These are phyloP conservation scores for Venturia aucupariae DNA, from an alignment of 2,329 filamentous ascomycete genomes.

Conservation along the genomic window DNA sequence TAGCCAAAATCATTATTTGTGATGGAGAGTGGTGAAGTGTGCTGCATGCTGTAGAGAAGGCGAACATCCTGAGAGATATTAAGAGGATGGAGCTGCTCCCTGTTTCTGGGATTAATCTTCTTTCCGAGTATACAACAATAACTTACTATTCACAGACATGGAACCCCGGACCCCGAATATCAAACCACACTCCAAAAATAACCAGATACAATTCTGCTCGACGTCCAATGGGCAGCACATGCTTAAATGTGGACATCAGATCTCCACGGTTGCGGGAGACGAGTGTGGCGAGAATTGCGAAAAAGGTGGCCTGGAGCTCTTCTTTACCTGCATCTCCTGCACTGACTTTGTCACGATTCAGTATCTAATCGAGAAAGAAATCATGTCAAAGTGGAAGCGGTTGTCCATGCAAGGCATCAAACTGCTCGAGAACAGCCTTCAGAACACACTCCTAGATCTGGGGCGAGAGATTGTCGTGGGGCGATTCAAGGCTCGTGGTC, in stretches of 20 bases:
- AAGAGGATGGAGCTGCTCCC: not conserved
- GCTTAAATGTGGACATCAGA: not conserved
- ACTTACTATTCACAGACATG: not conserved
- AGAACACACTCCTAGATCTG: not conserved
- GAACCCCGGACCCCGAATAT: not conserved
- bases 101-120: not conserved
- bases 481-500: not conserved
- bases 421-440: not conserved
- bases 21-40: not conserved
- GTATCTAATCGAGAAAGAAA: not conserved
- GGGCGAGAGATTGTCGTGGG: not conserved
- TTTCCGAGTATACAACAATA: not conserved
- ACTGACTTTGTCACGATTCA: not conserved
- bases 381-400: not conserved
- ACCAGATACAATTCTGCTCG: too few relatives aligned
- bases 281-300: not conserved
- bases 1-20: not conserved
- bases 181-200: too few relatives aligned
- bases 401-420: not conserved
- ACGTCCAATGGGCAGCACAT: not conserved
- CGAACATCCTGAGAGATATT: not conserved
- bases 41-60: not conserved
- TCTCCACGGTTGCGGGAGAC: not conserved
- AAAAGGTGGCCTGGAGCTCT: not conserved
- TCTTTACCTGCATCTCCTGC: not conserved